Evolutionary conservation across 164 flowering plant species (phyloP), one percentile per base, ranked within the genome.

Genomic region (Stephania japonica): DNA sequence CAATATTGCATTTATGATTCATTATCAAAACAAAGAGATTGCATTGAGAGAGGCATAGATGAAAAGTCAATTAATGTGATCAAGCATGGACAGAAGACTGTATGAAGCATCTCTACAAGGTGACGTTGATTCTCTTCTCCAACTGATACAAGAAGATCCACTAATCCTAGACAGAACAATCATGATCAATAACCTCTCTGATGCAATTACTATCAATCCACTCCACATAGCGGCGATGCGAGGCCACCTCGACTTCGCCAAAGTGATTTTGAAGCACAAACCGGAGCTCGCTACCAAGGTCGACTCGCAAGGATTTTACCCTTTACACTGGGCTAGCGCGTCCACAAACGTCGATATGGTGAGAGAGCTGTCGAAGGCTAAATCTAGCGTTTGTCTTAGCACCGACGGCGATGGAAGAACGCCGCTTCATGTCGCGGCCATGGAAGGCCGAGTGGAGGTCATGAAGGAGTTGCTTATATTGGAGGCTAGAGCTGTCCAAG

Each of bases 391-490:
- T 63, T 83, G 83, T 24, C 53, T 61, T 0, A 61, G 38, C 4
- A 1, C 18, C 10, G 82, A 81, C 47, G 7, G 3, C 12, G 75
- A 75, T 50, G 82, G 82, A 7, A 75, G 78, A 62, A 81, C 59
- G 0, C 82, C 85, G 41, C 70, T 83, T 1, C 85, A 83, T 12
- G 38, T 77, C 18, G 83, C 83, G 0, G 80, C 76, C 4, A 70
- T 79, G 38, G 79, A 73, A 50, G 85, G 83, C 13, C 65, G 72
- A 16, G 63, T 79, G 3, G 75, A 62, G 7, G 80, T 77, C 7
- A 19, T 81, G 63, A 16, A 42, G 9, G 81, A 69, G 76, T 47
- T 86, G 73, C 18, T 75, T 19, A 27, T 16, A 0, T 53, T 42
- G 0, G 70, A 32, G 5, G 80, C 84, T 0, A 18, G 27, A 0